Percentiles rank a stretch among this genome's conserved stretches.
phyloP scores from a whole-genome alignment of 2,329 filamentous ascomycete genomes.

The Corniculantispora saksenae region DNA sequence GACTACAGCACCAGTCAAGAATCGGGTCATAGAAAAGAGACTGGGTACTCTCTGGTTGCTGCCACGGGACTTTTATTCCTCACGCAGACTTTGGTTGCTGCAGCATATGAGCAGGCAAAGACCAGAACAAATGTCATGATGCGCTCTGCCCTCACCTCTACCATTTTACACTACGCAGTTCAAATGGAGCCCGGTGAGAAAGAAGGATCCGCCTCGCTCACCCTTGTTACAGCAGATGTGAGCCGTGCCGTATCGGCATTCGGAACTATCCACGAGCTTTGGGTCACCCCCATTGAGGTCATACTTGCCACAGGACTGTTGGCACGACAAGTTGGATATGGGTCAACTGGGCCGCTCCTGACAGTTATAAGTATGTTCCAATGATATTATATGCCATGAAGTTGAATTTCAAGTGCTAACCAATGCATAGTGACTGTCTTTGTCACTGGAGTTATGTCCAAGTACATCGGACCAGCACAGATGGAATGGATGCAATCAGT shows the following conservation, averaged over 20 bases:
- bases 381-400: not conserved
- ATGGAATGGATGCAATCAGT: conserved; percentile 31
- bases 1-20: not conserved
- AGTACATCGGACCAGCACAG: conserved; percentile 21
- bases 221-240: conserved; percentile 17
- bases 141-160: not conserved
- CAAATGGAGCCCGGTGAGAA: not conserved
- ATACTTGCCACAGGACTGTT: conserved; percentile 20
- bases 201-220: conserved; percentile 13
- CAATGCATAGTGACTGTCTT: not conserved
- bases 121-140: not conserved
- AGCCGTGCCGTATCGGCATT: conserved; percentile 11
- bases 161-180: not conserved
- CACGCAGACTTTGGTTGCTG: not conserved
- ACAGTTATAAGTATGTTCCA: conserved; percentile 15
- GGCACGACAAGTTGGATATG: conserved; percentile 16
- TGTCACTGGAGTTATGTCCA: not conserved
- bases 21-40: not conserved
- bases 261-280: conserved; percentile 19
- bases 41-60: not conserved
- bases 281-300: conserved; percentile 21
- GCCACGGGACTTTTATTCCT: not conserved
- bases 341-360: conserved; percentile 19
- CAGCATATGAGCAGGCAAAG: not conserved
- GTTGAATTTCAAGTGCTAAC: too few relatives aligned